phyloP scores from a whole-genome alignment of 441 rosid genomes.

The Populus hybrid region DNA sequence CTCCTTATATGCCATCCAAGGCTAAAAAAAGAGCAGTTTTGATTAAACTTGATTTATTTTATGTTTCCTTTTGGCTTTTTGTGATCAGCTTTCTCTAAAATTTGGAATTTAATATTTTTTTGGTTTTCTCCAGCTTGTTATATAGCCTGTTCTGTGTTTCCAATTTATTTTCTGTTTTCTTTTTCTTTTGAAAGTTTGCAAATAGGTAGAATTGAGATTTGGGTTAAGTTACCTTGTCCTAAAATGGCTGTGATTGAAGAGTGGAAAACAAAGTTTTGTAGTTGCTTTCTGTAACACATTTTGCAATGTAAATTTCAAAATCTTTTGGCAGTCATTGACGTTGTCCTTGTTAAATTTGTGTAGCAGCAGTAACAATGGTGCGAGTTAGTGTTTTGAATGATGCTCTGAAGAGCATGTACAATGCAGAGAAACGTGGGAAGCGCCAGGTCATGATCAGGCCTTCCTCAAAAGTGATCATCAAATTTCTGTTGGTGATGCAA shows the following conservation, averaged over 20 bases:
- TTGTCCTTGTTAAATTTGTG: not conserved
- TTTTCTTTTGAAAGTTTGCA: too few relatives aligned
- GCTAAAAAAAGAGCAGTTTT: too few relatives aligned
- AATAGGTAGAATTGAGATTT: too few relatives aligned
- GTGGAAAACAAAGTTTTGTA: not conserved
- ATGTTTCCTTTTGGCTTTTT: not conserved
- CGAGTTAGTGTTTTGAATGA: slow-evolving; percentile 69
- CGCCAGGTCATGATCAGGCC: slow-evolving; percentile 70
- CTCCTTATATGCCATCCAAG: not conserved
- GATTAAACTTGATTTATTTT: not conserved
- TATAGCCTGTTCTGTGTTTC: too few relatives aligned
- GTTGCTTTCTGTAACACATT: too few relatives aligned
- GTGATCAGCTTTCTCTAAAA: not conserved
- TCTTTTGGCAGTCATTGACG: not conserved
- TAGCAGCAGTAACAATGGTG: slow-evolving; percentile 44
- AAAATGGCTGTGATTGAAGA: not conserved
- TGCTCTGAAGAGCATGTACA: slow-evolving; percentile 72
- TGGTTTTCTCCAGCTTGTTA: too few relatives aligned
- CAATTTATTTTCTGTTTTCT: too few relatives aligned
- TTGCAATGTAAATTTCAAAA: not conserved
- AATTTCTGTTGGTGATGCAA: slow-evolving; percentile 66
- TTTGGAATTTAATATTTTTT: too few relatives aligned
- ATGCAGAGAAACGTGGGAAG: slow-evolving; percentile 66
- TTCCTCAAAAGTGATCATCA: slow-evolving; percentile 63
- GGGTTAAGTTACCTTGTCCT: not conserved